Conservation (phyloP, 345 rosid species). For the Dimocarpus longan region DNA sequence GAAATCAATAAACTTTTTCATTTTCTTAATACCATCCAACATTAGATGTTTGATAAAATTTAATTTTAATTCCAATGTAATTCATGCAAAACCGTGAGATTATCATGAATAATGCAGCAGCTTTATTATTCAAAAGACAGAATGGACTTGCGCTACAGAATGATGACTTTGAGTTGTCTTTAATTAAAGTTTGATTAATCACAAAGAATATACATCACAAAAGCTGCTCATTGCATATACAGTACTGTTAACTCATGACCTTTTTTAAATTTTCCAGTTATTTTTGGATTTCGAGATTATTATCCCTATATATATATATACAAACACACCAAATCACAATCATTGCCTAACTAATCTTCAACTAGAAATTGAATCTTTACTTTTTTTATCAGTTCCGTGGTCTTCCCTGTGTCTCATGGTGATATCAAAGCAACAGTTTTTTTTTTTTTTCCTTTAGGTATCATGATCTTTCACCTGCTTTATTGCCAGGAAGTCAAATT, state of each 20-base stretch:
- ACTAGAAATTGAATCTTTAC: constrained; percentile 16
- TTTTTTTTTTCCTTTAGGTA: background rate
- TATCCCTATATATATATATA: too few relatives aligned
- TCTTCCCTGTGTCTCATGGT: background rate
- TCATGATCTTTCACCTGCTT: background rate
- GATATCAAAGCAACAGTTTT: background rate
- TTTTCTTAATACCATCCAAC: background rate
- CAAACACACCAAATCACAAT: background rate
- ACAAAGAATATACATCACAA: constrained; percentile 3
- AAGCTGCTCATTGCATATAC: constrained; percentile 20
- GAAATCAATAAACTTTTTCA: too few relatives aligned
- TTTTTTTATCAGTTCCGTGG: background rate
- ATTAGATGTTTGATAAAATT: too few relatives aligned
- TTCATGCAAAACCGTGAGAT: background rate
- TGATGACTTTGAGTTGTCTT: constrained; percentile 28
- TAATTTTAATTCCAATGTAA: background rate
- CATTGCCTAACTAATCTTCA: constrained; percentile 14
- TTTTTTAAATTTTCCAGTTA: background rate
- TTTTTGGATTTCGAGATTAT: constrained; percentile 22
- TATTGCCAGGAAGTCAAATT: constrained; percentile 6
- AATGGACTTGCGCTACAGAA: constrained; percentile 30
- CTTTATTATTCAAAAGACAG: constrained; percentile 32
- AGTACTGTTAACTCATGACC: constrained; percentile 9
- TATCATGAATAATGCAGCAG: constrained; percentile 18
- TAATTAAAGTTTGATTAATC: constrained; percentile 20